Evolutionary conservation across 805 yeast species (phyloP).

Genomic region (Sugiyamaella floridensis): DNA sequence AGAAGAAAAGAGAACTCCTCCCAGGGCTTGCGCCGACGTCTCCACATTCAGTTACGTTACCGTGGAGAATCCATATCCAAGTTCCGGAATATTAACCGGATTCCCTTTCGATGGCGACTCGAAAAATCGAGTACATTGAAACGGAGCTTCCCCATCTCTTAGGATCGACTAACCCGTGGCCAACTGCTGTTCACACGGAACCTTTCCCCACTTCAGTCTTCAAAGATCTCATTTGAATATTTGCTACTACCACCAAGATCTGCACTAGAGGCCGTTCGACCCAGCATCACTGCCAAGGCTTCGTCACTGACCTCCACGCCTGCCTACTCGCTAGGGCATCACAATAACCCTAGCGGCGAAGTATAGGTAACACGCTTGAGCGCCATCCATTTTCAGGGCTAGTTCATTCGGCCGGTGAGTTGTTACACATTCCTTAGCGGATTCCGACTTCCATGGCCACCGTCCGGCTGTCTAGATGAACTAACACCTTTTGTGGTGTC

Average conservation of each 20-base stretch:
- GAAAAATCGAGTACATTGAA: slow-evolving; percentile 33
- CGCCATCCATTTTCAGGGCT: slow-evolving; percentile 40
- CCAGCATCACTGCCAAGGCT: slow-evolving; percentile 38
- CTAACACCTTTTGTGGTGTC: slow-evolving; percentile 42
- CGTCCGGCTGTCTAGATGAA: slow-evolving; percentile 45
- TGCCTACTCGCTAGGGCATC: slow-evolving; percentile 38
- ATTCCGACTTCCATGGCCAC: slow-evolving; percentile 48
- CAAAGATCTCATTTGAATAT: slow-evolving; percentile 38
- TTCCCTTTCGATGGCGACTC: slow-evolving; percentile 38
- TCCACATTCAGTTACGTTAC: slow-evolving; percentile 39
- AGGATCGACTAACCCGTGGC: slow-evolving; percentile 40
- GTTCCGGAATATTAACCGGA: slow-evolving; percentile 41
- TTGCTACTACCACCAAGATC: slow-evolving; percentile 40
- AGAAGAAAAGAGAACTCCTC: slow-evolving; percentile 40
- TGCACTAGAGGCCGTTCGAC: slow-evolving; percentile 39
- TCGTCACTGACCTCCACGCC: slow-evolving; percentile 39
- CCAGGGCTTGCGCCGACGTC: slow-evolving; percentile 40
- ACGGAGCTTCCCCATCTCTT: slow-evolving; percentile 38
- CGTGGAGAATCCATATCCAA: slow-evolving; percentile 38
- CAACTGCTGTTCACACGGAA: slow-evolving; percentile 40
- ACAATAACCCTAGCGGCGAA: slow-evolving; percentile 35
- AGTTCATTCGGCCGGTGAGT: slow-evolving; percentile 48
- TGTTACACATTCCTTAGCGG: slow-evolving; percentile 49
- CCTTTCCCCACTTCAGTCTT: slow-evolving; percentile 40
- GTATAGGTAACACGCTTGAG: slow-evolving; percentile 39